Evolutionary conservation across 75 land plant species (phyloP).

Genomic region (Azolla pinnata): DNA sequence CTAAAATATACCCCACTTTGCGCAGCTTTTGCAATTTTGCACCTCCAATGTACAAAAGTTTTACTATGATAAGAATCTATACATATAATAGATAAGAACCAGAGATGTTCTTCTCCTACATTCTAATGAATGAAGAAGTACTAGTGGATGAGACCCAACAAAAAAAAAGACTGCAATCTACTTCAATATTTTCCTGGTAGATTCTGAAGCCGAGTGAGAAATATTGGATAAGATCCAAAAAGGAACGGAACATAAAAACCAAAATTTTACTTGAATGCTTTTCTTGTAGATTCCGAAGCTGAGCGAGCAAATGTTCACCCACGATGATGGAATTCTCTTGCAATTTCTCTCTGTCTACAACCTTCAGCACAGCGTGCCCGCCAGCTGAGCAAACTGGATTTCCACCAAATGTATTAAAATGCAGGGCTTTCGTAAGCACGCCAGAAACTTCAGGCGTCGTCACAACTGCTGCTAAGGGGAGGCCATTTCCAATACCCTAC

Average conservation of each 20-base stretch:
- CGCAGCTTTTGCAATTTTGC: no score
- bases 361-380: conserved; percentile 71
- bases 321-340: conserved; percentile 67
- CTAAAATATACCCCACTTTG: no score
- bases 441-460: conserved; percentile 83
- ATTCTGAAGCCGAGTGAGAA: conserved; percentile 49
- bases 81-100: no score
- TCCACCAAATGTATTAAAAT: conserved; percentile 86
- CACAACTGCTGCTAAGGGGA: conserved; percentile 81
- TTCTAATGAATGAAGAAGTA: no score
- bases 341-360: conserved; percentile 67
- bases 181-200: conserved; percentile 62
- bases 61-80: no score
- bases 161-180: no score
- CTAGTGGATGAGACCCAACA: no score
- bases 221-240: no score
- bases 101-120: no score
- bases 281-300: conserved; percentile 55
- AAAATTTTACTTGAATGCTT: conserved; percentile 61
- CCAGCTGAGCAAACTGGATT: conserved; percentile 91
- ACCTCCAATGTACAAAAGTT: no score
- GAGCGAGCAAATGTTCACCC: conserved; percentile 56
- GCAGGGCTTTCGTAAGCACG: conserved; percentile 53
- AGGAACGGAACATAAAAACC: no score
- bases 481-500: conserved; percentile 93